Evolutionary conservation across 2,329 filamentous ascomycete genomes (phyloP).

Genomic region (Epichloe gansuensis): DNA sequence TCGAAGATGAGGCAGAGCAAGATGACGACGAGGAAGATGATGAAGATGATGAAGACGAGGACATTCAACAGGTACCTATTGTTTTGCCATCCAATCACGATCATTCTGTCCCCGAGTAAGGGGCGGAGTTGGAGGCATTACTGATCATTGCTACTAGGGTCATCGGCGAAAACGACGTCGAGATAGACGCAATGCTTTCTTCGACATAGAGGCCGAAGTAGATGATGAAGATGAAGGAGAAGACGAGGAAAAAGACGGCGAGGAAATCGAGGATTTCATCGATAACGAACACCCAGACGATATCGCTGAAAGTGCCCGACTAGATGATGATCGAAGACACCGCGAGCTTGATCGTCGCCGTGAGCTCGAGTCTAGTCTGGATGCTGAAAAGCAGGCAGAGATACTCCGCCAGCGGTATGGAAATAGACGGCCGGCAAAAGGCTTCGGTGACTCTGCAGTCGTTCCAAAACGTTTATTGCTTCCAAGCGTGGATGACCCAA

Average conservation of each 20-base stretch:
- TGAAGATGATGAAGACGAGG: slow-evolving; percentile 51
- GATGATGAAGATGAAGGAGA: slow-evolving; percentile 85
- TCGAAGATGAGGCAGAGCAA: slow-evolving; percentile 25
- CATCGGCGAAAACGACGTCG: slow-evolving; percentile 72
- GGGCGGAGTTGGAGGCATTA: not conserved
- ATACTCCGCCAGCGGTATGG: slow-evolving; percentile 80
- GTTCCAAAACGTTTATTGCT: slow-evolving; percentile 78
- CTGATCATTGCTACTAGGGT: slow-evolving; percentile 24
- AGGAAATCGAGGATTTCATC: slow-evolving; percentile 72
- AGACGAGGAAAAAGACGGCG: slow-evolving; percentile 80
- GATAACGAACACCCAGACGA: slow-evolving; percentile 88
- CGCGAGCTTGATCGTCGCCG: slow-evolving; percentile 87
- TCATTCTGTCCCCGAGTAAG: not conserved
- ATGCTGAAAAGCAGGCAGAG: slow-evolving; percentile 87
- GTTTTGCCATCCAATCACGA: not conserved
- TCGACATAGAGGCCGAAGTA: slow-evolving; percentile 97
- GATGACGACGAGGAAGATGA: slow-evolving; percentile 39
- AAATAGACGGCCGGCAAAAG: slow-evolving; percentile 53
- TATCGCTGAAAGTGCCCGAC: slow-evolving; percentile 62
- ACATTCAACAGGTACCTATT: slow-evolving; percentile 47
- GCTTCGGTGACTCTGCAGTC: slow-evolving; percentile 56
- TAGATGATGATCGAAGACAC: slow-evolving; percentile 84
- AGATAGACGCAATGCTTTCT: slow-evolving; percentile 69
- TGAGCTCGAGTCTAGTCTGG: slow-evolving; percentile 75
- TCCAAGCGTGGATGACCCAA: slow-evolving; percentile 87